Evolutionary conservation across 2,329 filamentous ascomycete genomes (phyloP).

Genomic region (Penicillium sp.): DNA sequence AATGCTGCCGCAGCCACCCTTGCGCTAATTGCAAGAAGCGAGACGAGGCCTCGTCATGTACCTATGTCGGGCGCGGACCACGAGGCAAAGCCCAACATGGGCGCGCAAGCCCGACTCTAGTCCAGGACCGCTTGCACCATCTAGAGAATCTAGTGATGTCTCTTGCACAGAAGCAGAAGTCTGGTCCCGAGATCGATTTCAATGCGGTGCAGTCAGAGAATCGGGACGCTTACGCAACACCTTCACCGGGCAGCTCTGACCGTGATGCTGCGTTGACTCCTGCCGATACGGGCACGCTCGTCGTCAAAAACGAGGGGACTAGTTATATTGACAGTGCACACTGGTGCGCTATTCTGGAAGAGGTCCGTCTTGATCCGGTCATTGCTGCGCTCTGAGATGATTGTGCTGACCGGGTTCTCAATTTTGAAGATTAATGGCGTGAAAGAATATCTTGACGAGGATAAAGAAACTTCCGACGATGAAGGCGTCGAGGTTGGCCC

Average conservation of each 20-base stretch:
- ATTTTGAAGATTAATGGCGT: constrained; percentile 35
- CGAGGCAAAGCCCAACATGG: constrained; percentile 30
- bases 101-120: constrained; percentile 29
- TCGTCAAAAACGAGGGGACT: constrained; percentile 33
- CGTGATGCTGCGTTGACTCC: constrained; percentile 16
- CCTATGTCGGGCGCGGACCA: constrained; percentile 38
- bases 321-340: constrained; percentile 41
- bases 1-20: constrained; percentile 39
- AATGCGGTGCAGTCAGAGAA: constrained; percentile 12
- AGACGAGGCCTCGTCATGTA: constrained; percentile 33
- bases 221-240: constrained; percentile 10
- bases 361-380: constrained; percentile 26
- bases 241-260: constrained; percentile 9
- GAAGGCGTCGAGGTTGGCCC: constrained; percentile 24
- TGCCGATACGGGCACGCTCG: constrained; percentile 31
- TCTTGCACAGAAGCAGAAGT: constrained; percentile 31
- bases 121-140: constrained; percentile 40
- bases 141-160: constrained; percentile 40
- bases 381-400: not conserved
- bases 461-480: constrained; percentile 25
- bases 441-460: constrained; percentile 31
- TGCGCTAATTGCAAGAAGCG: constrained; percentile 38
- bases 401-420: constrained; percentile 5
- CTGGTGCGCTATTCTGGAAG: constrained; percentile 39
- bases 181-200: constrained; percentile 11